Base-by-base conservation (phyloP, 2,329 filamentous ascomycete genomes). In the Onygena corvina region DNA sequence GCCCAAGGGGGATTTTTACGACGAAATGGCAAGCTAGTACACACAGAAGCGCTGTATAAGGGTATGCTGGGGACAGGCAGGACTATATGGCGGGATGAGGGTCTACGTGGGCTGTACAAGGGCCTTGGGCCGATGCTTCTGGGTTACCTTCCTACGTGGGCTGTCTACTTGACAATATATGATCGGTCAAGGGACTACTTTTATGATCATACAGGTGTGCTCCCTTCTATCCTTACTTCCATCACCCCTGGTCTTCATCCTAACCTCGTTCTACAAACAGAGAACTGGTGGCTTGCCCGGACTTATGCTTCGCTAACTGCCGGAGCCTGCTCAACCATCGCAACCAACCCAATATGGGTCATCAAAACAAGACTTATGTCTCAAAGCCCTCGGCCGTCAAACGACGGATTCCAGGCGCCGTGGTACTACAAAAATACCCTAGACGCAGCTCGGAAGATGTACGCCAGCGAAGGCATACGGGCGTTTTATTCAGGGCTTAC, bases 351-450 rank as follows among this genome's bases (percentile, higher is more conserved):
- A 0, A 98, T 98, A 53, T 98, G 92, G 92, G 92, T 98, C 31
- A 94, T 98, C 71, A 98, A 98, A 70, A 98, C 92, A 45, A 78
- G 92, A 57, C 77, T 98, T 58, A 96, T 96, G 92, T 94, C 92
- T 31, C 92, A 96, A 70, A 81, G 77, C 56, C 66, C 72, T 25
- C 49, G 50, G 12, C 46, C 53, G 7, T 51, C 51, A n/a, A 31
- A 38, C 4, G 62, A 75, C 64, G 62, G 71, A 66, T 62, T 67
- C 62, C 65, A 71, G 67, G 62, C 72, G 62, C 61, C 71, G 66
- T 96, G 89, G 87, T 85, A 95, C 63, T 98, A 98, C 67, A 79
- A 75, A 56, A 87, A 82, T 51, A 96, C 92, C 1, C 71, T 88
- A 48, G 92, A 98, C 68, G 92, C 92, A 2, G 89, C 88, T 48